Base-by-base conservation (phyloP, 2,329 filamentous ascomycete species). In the Penicillium expansum region DNA sequence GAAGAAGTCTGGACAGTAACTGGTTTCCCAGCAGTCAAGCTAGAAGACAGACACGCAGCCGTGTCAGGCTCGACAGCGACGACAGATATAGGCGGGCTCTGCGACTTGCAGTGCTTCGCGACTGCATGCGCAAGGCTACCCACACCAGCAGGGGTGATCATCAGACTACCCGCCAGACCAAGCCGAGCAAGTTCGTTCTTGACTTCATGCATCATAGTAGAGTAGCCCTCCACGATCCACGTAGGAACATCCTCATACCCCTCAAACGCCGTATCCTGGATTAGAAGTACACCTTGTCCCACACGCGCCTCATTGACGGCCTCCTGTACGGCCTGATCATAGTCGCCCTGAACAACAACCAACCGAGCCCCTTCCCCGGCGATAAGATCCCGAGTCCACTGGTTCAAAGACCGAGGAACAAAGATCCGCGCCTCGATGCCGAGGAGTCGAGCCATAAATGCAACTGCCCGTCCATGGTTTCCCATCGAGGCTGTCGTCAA, bases 171-270 rank as follows among this genome's bases (percentile, higher is more conserved):
- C 5, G 66, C 61, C 0, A 76, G 63, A 1, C 67, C 71, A 0
- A 75, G 62, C 0, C 74, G 71, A 0, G 78, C 67, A 10, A 87
- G 67, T 66, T 92, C 88, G 20, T 77, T 69, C 48, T 91, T 87
- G 0, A 84, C 77, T 67, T 94, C 90, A 3, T 74, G 70, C 59
- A 92, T 76, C 82, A 92, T 87, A 0, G 89, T 91, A 5, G 79
- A 79, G 65, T 93, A 94, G 0, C 90, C 90, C 58, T 93, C 85
- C 0, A 91, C 87, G 22, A 92, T 88, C 85, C 87, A 92, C 71
- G 83, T 45, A 0, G 89, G 88, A 5, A 91, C 82, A 38, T 84
- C 77, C 45, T 86, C 81, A 63, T 89, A 91, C 2, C 83, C 86
- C 0, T 82, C 79, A 64, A 88, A 89, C 0, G 85, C 82, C 9